Evolutionary conservation across 805 yeast species (phyloP), one percentile per base, ranked within the genome.

Genomic region (Nakazawaea pomicola): DNA sequence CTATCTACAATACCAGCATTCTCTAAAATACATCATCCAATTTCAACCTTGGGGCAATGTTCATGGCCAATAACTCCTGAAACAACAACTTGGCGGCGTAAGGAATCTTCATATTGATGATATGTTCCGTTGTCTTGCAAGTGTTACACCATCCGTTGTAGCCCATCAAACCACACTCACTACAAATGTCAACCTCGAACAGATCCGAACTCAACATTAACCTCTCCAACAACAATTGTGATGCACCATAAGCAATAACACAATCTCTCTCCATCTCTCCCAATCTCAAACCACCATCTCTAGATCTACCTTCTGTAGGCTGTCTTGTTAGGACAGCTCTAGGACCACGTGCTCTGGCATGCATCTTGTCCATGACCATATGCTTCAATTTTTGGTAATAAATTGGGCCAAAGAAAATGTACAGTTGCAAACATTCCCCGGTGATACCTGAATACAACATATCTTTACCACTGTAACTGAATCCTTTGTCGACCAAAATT

Each of bases 261-360:
- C 99, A 93, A 70, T 93, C 99, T 66, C 99, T 84, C 64, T 93
- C 99, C 99, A 93, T 93, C 68, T 93, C 99, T 56, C 99, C 99
- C 62, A 93, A 75, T 71, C 99, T 83, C 60, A 93, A 75, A 60
- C 99, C 99, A 77, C 99, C 99, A 64, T 93, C 99, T 64, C 99
- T 78, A 2, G 97, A 88, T 64, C 99, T 78, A 74, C 99, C 99
- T 64, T 93, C 99, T 0, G 98, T 91, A 14, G 98, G 99, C 65
- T 93, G 99, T 64, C 99, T 80, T 8, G 99, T 93, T 45, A 93
- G 72, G 10, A 93, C 98, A 0, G 99, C 99, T 53, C 98, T 79
- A 43, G 99, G 99, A 39, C 99, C 99, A 61, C 99, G 80, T 2
- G 99, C 97, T 73, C 99, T 85, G 1, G 99, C 99, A 58, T 93